Evolutionary conservation across 2,329 filamentous ascomycete species (phyloP).

Genomic region (Gliomastix tumulicola): DNA sequence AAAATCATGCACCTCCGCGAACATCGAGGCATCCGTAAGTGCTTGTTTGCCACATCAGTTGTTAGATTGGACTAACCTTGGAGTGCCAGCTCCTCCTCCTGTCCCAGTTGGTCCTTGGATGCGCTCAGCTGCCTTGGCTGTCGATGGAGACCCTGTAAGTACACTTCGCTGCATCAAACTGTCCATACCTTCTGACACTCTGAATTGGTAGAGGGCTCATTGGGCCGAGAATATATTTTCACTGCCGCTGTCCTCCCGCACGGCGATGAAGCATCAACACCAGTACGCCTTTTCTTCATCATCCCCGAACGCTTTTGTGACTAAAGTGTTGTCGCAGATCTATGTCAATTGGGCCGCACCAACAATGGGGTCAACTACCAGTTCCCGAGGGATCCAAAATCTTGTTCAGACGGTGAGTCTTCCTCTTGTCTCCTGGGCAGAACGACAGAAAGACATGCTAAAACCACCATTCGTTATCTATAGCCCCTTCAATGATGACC

Average conservation of each 20-base stretch:
- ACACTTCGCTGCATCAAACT: too few relatives aligned
- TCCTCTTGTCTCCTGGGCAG: too few relatives aligned
- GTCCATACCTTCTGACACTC: slow-evolving; percentile 1
- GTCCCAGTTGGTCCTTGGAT: slow-evolving; percentile 23
- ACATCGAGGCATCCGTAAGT: slow-evolving; percentile 44
- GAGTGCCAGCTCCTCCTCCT: slow-evolving; percentile 27
- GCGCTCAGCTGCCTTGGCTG: slow-evolving; percentile 19
- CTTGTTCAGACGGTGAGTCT: slow-evolving; percentile 44
- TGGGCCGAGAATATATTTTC: slow-evolving; percentile 58
- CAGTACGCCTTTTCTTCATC: slow-evolving; percentile 13
- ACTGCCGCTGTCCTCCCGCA: slow-evolving; percentile 41
- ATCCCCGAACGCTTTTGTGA: neutral
- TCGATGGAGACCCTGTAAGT: slow-evolving; percentile 14
- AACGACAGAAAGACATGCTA: too few relatives aligned
- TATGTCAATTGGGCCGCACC: slow-evolving; percentile 36
- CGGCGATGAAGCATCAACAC: slow-evolving; percentile 34
- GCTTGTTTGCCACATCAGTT: too few relatives aligned
- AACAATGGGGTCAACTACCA: slow-evolving; percentile 31
- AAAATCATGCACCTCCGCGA: slow-evolving; percentile 45
- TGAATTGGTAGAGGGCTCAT: slow-evolving; percentile 35
- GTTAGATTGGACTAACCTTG: too few relatives aligned
- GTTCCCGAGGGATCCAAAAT: slow-evolving; percentile 42
- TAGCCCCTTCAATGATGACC: slow-evolving; percentile 49
- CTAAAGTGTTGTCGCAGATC: slow-evolving; percentile 23
- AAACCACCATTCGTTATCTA: slow-evolving; percentile 1